Evolutionary conservation across 345 rosid genomes (phyloP).

Genomic region (Gossypium turneri): DNA sequence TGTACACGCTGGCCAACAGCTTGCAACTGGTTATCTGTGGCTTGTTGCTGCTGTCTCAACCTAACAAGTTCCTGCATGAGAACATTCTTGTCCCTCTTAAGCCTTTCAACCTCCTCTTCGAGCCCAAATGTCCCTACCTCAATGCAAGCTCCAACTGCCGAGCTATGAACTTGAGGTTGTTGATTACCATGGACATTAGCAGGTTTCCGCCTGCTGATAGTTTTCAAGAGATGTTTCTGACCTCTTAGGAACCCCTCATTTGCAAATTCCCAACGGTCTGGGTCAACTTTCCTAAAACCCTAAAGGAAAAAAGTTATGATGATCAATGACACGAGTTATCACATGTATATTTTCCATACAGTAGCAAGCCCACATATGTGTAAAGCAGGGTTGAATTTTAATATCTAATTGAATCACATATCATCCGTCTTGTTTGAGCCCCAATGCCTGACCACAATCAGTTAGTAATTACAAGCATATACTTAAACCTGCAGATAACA

Average conservation of each 20-base stretch:
- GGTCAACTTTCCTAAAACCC: conserved; percentile 92
- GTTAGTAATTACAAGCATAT: conserved; percentile 17
- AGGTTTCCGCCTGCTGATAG: conserved; percentile 62
- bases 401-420: conserved; percentile 7
- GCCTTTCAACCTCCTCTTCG: conserved; percentile 81
- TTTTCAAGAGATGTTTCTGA: conserved; percentile 66
- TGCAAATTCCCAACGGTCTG: conserved; percentile 88
- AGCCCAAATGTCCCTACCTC: conserved; percentile 87
- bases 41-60: conserved; percentile 84
- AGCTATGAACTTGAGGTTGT: conserved; percentile 49
- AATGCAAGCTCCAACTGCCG: conserved; percentile 67
- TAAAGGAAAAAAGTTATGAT: conserved; percentile 20
- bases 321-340: conserved; percentile 9
- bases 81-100: conserved; percentile 82
- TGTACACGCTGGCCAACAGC: conserved; percentile 74
- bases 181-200: conserved; percentile 48
- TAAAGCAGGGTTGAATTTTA: conserved; percentile 13
- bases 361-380: conserved; percentile 11
- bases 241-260: conserved; percentile 83
- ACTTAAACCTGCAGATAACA: conserved; percentile 22
- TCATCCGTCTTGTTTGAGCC: conserved; percentile 9
- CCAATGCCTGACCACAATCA: conserved; percentile 16
- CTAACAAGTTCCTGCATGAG: conserved; percentile 91
- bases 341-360: conserved; percentile 13
- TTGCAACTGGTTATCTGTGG: conserved; percentile 70